A percentile compares a stretch with the other conserved stretches of the same genome.
Evolutionary conservation across 2,329 filamentous ascomycete genomes (phyloP).

Genomic region (Periconia macrospinosa): DNA sequence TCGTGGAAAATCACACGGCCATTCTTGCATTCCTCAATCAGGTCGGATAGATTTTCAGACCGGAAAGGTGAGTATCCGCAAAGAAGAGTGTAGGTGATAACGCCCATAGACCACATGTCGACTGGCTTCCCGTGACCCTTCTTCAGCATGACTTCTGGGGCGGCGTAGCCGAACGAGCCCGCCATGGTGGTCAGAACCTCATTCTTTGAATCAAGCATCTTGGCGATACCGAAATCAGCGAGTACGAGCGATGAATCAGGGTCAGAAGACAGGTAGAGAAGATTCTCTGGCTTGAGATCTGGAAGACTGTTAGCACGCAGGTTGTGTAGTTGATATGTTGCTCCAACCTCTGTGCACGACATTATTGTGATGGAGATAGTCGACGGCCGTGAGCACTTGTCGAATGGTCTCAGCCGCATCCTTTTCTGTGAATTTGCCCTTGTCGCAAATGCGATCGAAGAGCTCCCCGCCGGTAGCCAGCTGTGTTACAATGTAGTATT

Average conservation of each 20-base stretch:
- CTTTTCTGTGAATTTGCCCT: slow-evolving; percentile 98
- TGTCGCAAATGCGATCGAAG: slow-evolving; percentile 97
- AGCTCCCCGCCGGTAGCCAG: slow-evolving; percentile 93
- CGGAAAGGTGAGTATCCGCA: slow-evolving; percentile 98
- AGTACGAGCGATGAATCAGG: slow-evolving; percentile 83
- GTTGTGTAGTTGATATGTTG: neutral
- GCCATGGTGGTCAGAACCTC: slow-evolving; percentile 98
- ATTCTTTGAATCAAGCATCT: slow-evolving; percentile 89
- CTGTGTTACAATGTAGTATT: slow-evolving; percentile 99
- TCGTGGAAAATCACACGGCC: slow-evolving; percentile 92
- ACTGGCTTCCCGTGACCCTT: slow-evolving; percentile 96
- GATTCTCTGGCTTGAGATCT: slow-evolving; percentile 98
- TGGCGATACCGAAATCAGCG: slow-evolving; percentile 97
- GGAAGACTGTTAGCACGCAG: slow-evolving; percentile 19
- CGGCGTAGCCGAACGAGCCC: slow-evolving; percentile 95
- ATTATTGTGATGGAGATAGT: slow-evolving; percentile 92
- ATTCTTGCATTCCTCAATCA: slow-evolving; percentile 90
- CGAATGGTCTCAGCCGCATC: slow-evolving; percentile 95
- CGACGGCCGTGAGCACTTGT: slow-evolving; percentile 88
- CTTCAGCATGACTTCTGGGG: slow-evolving; percentile 98
- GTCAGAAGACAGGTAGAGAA: slow-evolving; percentile 84
- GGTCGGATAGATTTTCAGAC: slow-evolving; percentile 86
- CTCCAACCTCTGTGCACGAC: slow-evolving; percentile 87
- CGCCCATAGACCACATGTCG: slow-evolving; percentile 98
- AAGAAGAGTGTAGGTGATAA: slow-evolving; percentile 97